phyloP scores from a whole-genome alignment of 257 asterid genomes.

The Parsonsia alboflavescens region DNA sequence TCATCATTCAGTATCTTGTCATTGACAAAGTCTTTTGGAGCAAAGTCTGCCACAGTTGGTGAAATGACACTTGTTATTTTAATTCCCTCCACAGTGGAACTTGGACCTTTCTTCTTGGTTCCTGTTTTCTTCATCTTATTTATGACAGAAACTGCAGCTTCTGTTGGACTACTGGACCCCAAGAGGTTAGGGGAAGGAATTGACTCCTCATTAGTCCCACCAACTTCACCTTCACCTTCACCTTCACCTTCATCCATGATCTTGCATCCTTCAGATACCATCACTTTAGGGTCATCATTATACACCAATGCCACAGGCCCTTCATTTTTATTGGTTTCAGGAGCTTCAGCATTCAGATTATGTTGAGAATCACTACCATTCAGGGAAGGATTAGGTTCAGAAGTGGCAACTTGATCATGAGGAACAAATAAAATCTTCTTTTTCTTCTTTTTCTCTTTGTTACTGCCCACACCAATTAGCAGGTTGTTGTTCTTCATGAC shows the following conservation, averaged over 20 bases:
- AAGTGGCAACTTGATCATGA: conserved; percentile 11
- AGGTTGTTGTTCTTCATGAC: conserved; percentile 8
- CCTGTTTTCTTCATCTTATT: conserved; percentile 20
- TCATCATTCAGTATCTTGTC: conserved; percentile 14
- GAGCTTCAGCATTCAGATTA: conserved; percentile 2
- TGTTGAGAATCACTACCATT: conserved; percentile 2
- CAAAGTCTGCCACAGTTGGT: conserved; percentile 14
- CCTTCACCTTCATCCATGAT: conserved; percentile 6
- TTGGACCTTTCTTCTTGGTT: conserved; percentile 21
- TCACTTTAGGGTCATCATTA: conserved; percentile 18
- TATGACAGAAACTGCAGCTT: conserved; percentile 4
- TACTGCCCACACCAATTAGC: neutral
- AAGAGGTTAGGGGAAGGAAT: neutral
- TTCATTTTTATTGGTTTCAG: conserved; percentile 10
- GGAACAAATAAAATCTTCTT: neutral
- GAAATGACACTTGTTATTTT: conserved; percentile 6
- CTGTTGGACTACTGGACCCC: conserved; percentile 9
- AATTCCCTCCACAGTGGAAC: conserved; percentile 18
- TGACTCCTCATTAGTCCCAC: conserved; percentile 13
- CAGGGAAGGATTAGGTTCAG: neutral
- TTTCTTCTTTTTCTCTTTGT: conserved; percentile 19
- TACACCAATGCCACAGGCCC: conserved; percentile 11
- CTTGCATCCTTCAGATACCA: conserved; percentile 11
- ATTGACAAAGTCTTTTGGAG: neutral
- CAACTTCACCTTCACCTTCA: neutral